Conservation (phyloP, 306 rosid genomes). For the Begonia loranthoides region DNA sequence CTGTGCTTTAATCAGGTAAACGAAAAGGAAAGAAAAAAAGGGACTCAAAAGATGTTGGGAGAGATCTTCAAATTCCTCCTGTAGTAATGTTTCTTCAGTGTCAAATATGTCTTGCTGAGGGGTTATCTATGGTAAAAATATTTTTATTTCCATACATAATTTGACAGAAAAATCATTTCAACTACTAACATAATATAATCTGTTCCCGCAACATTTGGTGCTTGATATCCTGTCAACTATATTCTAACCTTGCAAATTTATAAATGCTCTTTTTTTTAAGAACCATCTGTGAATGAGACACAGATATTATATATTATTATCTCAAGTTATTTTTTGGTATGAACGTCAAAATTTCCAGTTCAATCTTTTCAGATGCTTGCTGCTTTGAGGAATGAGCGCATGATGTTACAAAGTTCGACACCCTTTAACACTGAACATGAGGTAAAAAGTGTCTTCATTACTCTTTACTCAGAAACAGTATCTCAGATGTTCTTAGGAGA, state of each 20-base stretch:
- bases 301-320: conserved; percentile 6
- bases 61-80: conserved; percentile 53
- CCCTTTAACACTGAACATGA: conserved; percentile 83
- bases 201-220: too few relatives aligned
- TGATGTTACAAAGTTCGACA: conserved; percentile 34
- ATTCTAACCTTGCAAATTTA: too few relatives aligned
- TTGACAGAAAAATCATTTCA: conserved; percentile 3
- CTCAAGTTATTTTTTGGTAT: conserved; percentile 2
- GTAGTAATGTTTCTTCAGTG: conserved; percentile 81
- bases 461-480: too few relatives aligned
- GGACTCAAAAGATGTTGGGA: conserved; percentile 50
- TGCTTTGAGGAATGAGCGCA: conserved; percentile 62
- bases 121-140: conserved; percentile 66
- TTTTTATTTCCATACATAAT: conserved; percentile 14
- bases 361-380: conserved; percentile 69
- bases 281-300: background rate
- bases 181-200: background rate
- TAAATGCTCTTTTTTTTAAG: too few relatives aligned
- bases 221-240: too few relatives aligned
- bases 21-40: conserved; percentile 65
- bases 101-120: conserved; percentile 85
- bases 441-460: conserved; percentile 28
- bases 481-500: too few relatives aligned
- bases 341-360: conserved; percentile 5
- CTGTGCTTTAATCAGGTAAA: conserved; percentile 47